Base-by-base conservation (phyloP, 345 rosid genomes). In the Crucihimalaya himalaica region DNA sequence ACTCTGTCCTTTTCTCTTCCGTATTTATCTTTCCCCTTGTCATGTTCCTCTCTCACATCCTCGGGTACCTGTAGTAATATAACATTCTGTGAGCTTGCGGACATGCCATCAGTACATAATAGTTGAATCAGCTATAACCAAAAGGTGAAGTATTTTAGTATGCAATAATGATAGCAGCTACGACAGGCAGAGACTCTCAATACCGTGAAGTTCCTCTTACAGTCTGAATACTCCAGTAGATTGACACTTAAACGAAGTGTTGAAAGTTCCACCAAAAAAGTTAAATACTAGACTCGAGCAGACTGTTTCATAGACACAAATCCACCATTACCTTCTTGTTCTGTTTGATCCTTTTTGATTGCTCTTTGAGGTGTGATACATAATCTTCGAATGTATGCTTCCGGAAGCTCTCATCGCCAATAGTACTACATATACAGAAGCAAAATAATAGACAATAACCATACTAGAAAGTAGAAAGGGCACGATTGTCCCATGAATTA, bases 31-130 rank as follows among this genome's bases (percentile, higher is more conserved):
- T 81, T 88, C 80, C 84, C 84, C 80, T 81, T 82, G 40, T 93
- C 92, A 66, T 83, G 87, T 63, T 86, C 92, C 53, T 84, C 90
- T 80, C 85, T 87, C 79, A 83, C 89, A 67, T 86, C 87, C 78
- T 80, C 88, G 66, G 85, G 86, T 25, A 84, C 90, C 97, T 89
- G 82, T 77, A 78, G 56, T 62, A 28, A 51, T 32, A 51, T 16
- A 72, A 52, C 51, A 72, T 40, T 53, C 20, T 43, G 70, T 68
- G 56, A 61, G 63, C 42, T 68, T 48, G 34, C 14, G 11, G 58
- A 65, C 51, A 65, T 66, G 60, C 15, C 63, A 55, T 55, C 32
- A 20, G 32, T 55, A 27, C 2, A 14, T 61, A 76, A 46, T 28
- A 54, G 23, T 20, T 35, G 37, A 70, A 63, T 45, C 47, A 47